Evolutionary conservation across 1,139 yeast species (phyloP).

Genomic region (Taphrina confusa): DNA sequence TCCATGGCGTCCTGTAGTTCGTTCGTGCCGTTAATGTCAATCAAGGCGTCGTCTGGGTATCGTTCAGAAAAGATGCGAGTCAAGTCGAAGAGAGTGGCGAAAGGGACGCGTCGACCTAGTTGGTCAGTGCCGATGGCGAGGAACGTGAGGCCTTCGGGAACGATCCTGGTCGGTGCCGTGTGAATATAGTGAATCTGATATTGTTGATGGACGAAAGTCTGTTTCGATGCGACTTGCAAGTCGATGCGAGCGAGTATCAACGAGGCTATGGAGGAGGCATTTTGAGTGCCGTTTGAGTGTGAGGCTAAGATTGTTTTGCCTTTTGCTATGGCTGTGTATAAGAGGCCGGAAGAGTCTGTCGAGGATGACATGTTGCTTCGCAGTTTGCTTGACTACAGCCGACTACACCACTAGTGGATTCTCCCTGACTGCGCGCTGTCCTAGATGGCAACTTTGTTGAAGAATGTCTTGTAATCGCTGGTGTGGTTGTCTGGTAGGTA

Average conservation of each 20-base stretch:
- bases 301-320: slow-evolving; percentile 28
- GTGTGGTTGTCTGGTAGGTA: too few species aligned
- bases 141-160: slow-evolving; percentile 45
- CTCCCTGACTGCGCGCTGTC: too few species aligned
- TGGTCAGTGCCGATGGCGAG: slow-evolving; percentile 44
- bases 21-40: slow-evolving; percentile 39
- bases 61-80: slow-evolving; percentile 42
- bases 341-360: background rate
- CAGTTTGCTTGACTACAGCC: too few species aligned
- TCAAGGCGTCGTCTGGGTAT: slow-evolving; percentile 31
- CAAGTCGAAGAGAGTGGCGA: slow-evolving; percentile 45
- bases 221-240: slow-evolving; percentile 24
- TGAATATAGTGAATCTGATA: slow-evolving; percentile 47
- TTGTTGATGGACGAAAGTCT: slow-evolving; percentile 46
- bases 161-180: slow-evolving; percentile 40
- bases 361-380: slow-evolving; percentile 8
- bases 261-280: slow-evolving; percentile 18
- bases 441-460: too few species aligned
- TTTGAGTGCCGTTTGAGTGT: slow-evolving; percentile 29
- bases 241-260: slow-evolving; percentile 29
- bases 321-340: slow-evolving; percentile 24
- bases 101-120: slow-evolving; percentile 46
- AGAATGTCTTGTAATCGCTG: too few species aligned
- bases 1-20: slow-evolving; percentile 34
- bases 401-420: too few species aligned